These are phyloP conservation scores for Solanum boliviense DNA, from an alignment of 257 asterid species.

Conservation along the genomic window DNA sequence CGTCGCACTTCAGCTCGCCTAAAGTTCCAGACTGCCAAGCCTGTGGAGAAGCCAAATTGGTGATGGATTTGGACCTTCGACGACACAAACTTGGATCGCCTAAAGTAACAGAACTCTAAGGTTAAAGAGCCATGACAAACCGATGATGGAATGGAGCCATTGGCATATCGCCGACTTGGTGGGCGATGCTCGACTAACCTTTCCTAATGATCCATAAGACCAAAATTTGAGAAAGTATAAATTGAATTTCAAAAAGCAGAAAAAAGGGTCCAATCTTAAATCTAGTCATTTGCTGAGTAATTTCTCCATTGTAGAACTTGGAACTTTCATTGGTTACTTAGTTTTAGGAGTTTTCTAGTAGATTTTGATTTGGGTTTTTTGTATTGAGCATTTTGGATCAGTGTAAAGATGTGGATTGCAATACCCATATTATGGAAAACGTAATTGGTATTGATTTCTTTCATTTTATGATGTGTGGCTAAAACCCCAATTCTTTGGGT, in stretches of 20 bases:
- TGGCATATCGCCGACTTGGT: background rate
- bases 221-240: background rate
- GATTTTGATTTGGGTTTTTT: background rate
- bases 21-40: background rate
- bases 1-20: background rate
- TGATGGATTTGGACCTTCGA: too few species aligned
- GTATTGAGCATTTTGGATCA: too few species aligned
- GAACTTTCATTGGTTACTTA: background rate
- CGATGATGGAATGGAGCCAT: background rate
- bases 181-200: too few species aligned
- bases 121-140: background rate
- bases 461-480: background rate
- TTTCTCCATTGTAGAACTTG: background rate
- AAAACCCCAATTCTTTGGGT: background rate
- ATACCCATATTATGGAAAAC: background rate
- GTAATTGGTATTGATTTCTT: too few species aligned
- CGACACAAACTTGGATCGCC: background rate
- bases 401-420: background rate
- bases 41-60: background rate
- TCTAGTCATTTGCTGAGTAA: background rate
- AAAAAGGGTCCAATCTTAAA: background rate
- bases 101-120: background rate
- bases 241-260: too few species aligned
- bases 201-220: background rate
- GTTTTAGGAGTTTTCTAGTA: background rate